Base-by-base conservation (phyloP, 176 grass and related monocot genomes). In the Lolium perenne region DNA sequence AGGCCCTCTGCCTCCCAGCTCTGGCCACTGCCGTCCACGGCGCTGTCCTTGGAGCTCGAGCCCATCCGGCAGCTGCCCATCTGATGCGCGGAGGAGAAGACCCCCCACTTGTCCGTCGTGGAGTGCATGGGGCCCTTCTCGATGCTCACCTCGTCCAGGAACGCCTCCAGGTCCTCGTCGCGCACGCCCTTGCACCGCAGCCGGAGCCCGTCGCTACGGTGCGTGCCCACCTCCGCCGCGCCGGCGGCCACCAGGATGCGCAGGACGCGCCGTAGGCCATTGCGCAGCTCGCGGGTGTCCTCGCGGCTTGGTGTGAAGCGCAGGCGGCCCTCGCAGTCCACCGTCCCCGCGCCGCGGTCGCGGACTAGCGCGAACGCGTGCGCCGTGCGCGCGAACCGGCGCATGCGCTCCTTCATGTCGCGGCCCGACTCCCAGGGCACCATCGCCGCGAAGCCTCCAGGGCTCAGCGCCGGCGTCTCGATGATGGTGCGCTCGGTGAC, bases 31-130 rank as follows among this genome's bases (percentile, higher is more conserved):
- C 47, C 89, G 38, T 95, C 93, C 10, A 95, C 95, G 11, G 87
- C 93, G 10, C 95, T 91, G 20, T 88, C 77, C 5, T 22, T 51
- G n/a, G 81, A 76, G 62, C 68, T 92, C 2, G 22, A 26, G 26
- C 82, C 91, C 93, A 97, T 97, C 51, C 95, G 87, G 86, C 95
- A 97, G 79, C 93, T 97, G 10, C 93, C 89, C 87, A 97, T 97
- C 77, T 97, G 95, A 79, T 97, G 95, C 20, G 95, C 95, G 49
- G 89, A 93, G 86, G 81, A 84, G 14, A 81, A 40, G 38, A 93
- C 7, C 18, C 56, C 79, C 92, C 95, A 97, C 22, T 82, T 76
- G 46, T 88, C 83, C 0, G 56, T 10, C 61, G n/a, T 67, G 6
- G 84, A 64, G 83, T 86, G 62, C 85, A 84, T 87, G 4, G 95